phyloP scores from a whole-genome alignment of 352 stramenopile species.

The Phytophthora fragariae region DNA sequence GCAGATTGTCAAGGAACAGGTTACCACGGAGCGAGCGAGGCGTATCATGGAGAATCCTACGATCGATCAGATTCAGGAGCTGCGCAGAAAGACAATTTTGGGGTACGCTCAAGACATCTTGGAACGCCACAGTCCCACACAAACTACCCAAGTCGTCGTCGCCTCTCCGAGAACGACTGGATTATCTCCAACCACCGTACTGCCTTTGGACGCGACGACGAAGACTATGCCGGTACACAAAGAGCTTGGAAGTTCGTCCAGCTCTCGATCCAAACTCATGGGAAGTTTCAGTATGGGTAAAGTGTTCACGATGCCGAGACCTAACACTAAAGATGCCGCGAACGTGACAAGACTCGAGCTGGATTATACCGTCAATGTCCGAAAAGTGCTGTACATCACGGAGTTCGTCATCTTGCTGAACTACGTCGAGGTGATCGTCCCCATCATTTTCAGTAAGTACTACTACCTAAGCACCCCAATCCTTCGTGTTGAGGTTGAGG shows the following conservation, averaged over 20 bases:
- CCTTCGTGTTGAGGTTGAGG: no score
- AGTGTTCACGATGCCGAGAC: slow-evolving; percentile 3
- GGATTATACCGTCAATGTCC: slow-evolving; percentile 25
- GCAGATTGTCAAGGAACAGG: slow-evolving; percentile 11
- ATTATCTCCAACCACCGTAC: not conserved
- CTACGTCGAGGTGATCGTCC: slow-evolving; percentile 50
- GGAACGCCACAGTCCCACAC: no score
- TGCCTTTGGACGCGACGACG: not conserved
- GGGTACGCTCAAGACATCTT: not conserved
- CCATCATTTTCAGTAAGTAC: slow-evolving; percentile 53
- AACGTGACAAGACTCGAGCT: slow-evolving; percentile 19
- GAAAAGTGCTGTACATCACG: slow-evolving; percentile 48
- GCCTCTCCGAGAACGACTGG: not conserved
- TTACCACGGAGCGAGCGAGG: not conserved
- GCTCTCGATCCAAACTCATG: not conserved
- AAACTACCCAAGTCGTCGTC: not conserved
- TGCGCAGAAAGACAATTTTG: not conserved
- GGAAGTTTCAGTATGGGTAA: slow-evolving; percentile 10
- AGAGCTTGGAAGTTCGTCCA: not conserved
- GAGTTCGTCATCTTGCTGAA: slow-evolving; percentile 58
- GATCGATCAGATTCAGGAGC: not conserved
- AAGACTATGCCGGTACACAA: not conserved
- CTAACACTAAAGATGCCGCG: not conserved
- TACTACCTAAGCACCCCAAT: no score
- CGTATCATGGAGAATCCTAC: not conserved